These are phyloP conservation scores for Paxillus involutus DNA, from an alignment of 768 basidiomycete genomes.

Conservation along the genomic window DNA sequence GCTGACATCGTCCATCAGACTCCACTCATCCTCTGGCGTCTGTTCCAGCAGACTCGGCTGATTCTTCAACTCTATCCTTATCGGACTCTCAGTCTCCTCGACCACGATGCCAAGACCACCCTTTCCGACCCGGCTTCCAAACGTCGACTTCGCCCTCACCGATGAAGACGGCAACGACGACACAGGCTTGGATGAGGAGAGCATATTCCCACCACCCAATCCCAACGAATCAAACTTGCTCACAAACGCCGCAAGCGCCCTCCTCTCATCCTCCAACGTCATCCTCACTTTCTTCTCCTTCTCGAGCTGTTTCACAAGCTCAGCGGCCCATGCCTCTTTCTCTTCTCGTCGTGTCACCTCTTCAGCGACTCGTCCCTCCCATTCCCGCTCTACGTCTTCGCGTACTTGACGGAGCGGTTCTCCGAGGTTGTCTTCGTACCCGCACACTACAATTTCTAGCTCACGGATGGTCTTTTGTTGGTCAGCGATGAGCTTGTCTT, in stretches of 20 bases:
- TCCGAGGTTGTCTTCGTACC: constrained; percentile 73
- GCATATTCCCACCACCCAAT: constrained; percentile 37
- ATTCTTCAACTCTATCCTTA: constrained; percentile 45
- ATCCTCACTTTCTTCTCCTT: constrained; percentile 72
- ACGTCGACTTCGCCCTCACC: constrained; percentile 50
- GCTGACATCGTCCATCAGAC: constrained; percentile 46
- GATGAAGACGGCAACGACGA: neutral
- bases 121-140: constrained; percentile 38
- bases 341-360: constrained; percentile 64
- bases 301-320: constrained; percentile 73
- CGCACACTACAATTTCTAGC: constrained; percentile 68
- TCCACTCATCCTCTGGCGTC: constrained; percentile 57
- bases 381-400: constrained; percentile 77
- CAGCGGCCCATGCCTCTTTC: constrained; percentile 70
- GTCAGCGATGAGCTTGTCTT: constrained; percentile 71
- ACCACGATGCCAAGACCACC: constrained; percentile 21
- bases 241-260: constrained; percentile 78
- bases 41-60: constrained; percentile 60
- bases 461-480: constrained; percentile 76
- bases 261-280: constrained; percentile 75
- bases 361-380: constrained; percentile 56
- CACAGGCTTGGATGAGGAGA: constrained; percentile 26
- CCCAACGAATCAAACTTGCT: constrained; percentile 79
- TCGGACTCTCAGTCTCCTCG: constrained; percentile 47
- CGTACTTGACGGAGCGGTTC: constrained; percentile 64